phyloP scores from a whole-genome alignment of 176 grass and related monocot genomes.

The Pharus latifolius region DNA sequence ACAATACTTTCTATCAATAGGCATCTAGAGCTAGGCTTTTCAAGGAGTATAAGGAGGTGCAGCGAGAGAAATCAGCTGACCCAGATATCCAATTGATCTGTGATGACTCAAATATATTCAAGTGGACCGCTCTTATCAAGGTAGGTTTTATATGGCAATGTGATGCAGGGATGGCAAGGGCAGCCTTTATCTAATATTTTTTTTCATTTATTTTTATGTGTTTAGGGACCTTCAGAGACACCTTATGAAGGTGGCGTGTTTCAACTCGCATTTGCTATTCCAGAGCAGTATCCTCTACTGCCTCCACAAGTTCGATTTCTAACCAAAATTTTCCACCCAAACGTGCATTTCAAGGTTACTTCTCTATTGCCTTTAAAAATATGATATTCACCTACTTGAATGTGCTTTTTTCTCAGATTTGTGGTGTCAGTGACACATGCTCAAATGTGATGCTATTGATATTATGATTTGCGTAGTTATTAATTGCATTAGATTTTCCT shows the following conservation, averaged over 20 bases:
- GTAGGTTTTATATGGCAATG: background rate
- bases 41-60: conserved; percentile 95
- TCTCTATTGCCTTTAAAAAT: background rate
- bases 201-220: conserved; percentile 8
- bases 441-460: background rate
- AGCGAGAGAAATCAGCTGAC: conserved; percentile 80
- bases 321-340: conserved; percentile 99
- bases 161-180: background rate
- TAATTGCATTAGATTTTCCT: background rate
- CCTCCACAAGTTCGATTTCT: conserved; percentile 98
- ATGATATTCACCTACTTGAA: background rate
- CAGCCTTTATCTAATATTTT: background rate
- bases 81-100: conserved; percentile 97
- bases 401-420: background rate
- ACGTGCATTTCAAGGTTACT: conserved; percentile 96
- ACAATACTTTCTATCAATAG: conserved; percentile 21
- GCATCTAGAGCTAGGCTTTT: conserved; percentile 93
- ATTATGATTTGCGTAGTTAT: background rate
- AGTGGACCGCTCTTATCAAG: conserved; percentile 98
- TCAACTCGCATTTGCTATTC: conserved; percentile 90
- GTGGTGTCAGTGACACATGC: background rate
- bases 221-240: conserved; percentile 87
- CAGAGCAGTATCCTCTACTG: conserved; percentile 95
- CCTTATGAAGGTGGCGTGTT: conserved; percentile 92
- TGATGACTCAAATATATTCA: conserved; percentile 97